Evolutionary conservation across 2,329 filamentous ascomycete genomes (phyloP).

Genomic region (Parasarocladium wereldwijsianum): DNA sequence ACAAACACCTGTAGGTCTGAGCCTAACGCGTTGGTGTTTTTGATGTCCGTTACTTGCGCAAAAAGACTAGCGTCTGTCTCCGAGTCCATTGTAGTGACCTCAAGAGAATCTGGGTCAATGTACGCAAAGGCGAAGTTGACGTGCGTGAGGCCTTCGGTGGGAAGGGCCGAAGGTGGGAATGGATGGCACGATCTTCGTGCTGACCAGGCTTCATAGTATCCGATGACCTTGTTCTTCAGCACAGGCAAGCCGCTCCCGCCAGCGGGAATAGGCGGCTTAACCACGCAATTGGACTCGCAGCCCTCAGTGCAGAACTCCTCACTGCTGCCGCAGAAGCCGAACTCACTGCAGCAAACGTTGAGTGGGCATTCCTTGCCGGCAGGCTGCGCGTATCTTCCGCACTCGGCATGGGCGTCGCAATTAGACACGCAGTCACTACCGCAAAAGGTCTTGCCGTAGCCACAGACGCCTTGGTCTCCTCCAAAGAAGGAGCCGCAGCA

Average conservation of each 20-base stretch:
- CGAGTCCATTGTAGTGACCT: constrained; percentile 16
- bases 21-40: constrained; percentile 13
- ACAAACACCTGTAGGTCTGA: no score
- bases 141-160: constrained; percentile 11
- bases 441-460: no score
- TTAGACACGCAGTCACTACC: constrained; percentile 12
- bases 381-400: constrained; percentile 5
- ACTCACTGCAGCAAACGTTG: constrained; percentile 19
- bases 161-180: constrained; percentile 7
- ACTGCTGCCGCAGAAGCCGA: constrained; percentile 16
- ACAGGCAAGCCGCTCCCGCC: constrained; percentile 9
- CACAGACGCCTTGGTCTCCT: no score
- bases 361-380: constrained; percentile 13
- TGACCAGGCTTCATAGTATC: constrained; percentile 18
- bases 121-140: constrained; percentile 18
- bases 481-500: no score
- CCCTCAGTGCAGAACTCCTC: constrained; percentile 10
- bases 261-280: constrained; percentile 5
- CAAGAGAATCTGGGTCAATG: constrained; percentile 15
- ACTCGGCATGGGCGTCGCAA: constrained; percentile 18
- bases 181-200: background rate
- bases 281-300: constrained; percentile 13
- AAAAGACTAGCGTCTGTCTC: constrained; percentile 5
- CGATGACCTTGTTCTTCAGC: constrained; percentile 17
- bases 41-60: constrained; percentile 13